Base-by-base conservation (phyloP, 75 land plant species). In the Cunninghamia lanceolata region DNA sequence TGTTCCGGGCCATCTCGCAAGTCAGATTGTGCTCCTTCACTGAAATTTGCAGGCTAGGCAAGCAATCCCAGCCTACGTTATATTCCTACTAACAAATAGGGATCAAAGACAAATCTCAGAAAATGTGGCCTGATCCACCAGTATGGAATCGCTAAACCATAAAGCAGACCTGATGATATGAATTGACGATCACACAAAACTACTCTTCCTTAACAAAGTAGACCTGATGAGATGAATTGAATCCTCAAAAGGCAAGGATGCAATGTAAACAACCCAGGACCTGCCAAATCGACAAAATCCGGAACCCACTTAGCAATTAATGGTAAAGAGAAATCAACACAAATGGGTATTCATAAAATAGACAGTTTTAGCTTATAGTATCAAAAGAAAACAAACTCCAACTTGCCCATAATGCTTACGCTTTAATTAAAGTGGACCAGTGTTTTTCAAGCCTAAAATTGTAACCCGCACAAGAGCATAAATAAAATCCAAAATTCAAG, bases 1-100 rank as follows among this genome's bases (percentile, higher is more conserved):
- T 80, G 85, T 85, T 52, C 30, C 47, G 82, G 3, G 92, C 89
- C 89, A 89, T 91, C 85, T 54, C 81, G 0, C 34, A 73, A 73
- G 28, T 63, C 14, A 34, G 36, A 32, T 70, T 73, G 34, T 73
- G 75, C 36, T 70, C 74, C 74, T 73, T 73, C 75, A 34, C 36
- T 73, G 14, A 34, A 73, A 73, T 32, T 2, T 73, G 75, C 36
- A 34, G 13, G 15, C 75, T 73, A 73, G n/a, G 36, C 14, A 73
- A 73, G 75, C 34, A 34, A 14, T 73, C 75, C 75, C 75, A 73
- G 16, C 11, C 34, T 73, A 11, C 75, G 32, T 2, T 73, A 10
- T 13, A 32, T 0, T 73, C 38, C 11, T 30, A 34, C 68, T 28
- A 54, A 21, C 30, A 63, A 63, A 63, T 28, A 7, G n/a, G n/a